These are phyloP conservation scores for Gracilariopsis chorda DNA, from an alignment of 23 red algal genomes.

Conservation along the genomic window DNA sequence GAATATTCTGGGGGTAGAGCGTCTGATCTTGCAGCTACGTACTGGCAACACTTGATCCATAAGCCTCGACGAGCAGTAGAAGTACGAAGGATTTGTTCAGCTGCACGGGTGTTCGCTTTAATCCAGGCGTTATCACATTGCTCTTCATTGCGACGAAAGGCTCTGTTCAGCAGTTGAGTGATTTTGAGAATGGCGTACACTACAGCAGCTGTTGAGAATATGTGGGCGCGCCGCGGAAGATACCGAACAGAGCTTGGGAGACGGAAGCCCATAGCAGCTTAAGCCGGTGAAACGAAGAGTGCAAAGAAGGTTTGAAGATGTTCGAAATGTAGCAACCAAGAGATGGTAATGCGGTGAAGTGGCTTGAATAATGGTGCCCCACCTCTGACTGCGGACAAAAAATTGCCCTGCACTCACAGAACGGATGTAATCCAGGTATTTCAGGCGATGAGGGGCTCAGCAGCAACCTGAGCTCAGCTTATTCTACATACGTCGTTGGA, in stretches of 20 bases:
- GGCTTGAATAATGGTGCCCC: too few relatives aligned
- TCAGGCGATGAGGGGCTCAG: too few relatives aligned
- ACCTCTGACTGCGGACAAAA: too few relatives aligned
- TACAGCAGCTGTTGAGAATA: conserved; percentile 32
- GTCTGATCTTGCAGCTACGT: conserved; percentile 39
- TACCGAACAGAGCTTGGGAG: conserved; percentile 23
- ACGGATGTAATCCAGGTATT: too few relatives aligned
- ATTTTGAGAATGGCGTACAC: conserved; percentile 51
- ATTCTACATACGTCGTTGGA: too few relatives aligned
- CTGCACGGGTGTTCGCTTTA: conserved; percentile 13
- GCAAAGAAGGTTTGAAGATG: too few relatives aligned
- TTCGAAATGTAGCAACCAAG: too few relatives aligned
- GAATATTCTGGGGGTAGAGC: conserved; percentile 39
- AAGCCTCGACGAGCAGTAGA: conserved; percentile 24
- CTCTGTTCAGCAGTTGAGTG: background rate
- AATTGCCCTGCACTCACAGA: too few relatives aligned
- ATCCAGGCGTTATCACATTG: conserved; percentile 26
- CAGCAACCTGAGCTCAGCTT: too few relatives aligned
- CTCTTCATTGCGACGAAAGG: background rate
- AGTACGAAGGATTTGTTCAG: conserved; percentile 22
- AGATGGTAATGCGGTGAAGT: too few relatives aligned
- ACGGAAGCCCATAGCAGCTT: background rate
- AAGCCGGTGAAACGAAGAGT: too few relatives aligned
- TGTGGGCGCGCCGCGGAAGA: conserved; percentile 35
- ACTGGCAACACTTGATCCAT: conserved; percentile 64